Evolutionary conservation across 805 yeast genomes (phyloP).

Genomic region (Lipomyces orientalis): DNA sequence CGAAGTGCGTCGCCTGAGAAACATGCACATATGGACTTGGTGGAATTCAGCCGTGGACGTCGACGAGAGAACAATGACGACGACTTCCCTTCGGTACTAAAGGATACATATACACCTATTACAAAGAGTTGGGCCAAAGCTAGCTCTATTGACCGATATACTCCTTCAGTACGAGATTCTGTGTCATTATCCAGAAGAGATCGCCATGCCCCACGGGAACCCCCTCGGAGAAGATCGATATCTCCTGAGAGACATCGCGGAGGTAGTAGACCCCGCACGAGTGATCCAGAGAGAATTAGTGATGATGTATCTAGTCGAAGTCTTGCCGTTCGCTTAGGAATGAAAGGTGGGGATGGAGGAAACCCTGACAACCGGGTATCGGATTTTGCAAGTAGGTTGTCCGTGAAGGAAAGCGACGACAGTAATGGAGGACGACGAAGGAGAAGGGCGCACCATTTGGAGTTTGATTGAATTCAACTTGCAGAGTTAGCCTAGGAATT

Average conservation of each 20-base stretch:
- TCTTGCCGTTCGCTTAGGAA: constrained; percentile 4
- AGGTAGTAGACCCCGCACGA: background rate
- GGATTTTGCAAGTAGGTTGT: constrained; percentile 8
- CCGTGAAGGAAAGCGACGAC: constrained; percentile 10
- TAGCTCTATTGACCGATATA: constrained; percentile 15
- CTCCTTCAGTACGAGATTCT: constrained; percentile 9
- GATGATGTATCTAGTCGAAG: background rate
- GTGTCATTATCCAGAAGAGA: constrained; percentile 16
- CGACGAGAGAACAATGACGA: constrained; percentile 11
- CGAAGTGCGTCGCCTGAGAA: constrained; percentile 25
- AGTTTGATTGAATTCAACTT: background rate
- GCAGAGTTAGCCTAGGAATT: background rate
- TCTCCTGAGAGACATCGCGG: constrained; percentile 4
- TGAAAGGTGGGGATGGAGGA: background rate
- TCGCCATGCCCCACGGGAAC: background rate
- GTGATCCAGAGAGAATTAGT: background rate
- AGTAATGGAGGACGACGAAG: constrained; percentile 12
- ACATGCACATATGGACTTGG: background rate
- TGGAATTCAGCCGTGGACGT: background rate
- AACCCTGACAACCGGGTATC: background rate
- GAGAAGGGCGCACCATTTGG: constrained; percentile 32
- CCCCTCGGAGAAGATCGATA: constrained; percentile 15
- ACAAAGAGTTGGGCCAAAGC: constrained; percentile 15
- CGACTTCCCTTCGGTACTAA: constrained; percentile 17
- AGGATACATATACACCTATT: constrained; percentile 15